Evolutionary conservation across 1,284 basidiomycete species (phyloP).

Genomic region (Singerocomus inundabilis): DNA sequence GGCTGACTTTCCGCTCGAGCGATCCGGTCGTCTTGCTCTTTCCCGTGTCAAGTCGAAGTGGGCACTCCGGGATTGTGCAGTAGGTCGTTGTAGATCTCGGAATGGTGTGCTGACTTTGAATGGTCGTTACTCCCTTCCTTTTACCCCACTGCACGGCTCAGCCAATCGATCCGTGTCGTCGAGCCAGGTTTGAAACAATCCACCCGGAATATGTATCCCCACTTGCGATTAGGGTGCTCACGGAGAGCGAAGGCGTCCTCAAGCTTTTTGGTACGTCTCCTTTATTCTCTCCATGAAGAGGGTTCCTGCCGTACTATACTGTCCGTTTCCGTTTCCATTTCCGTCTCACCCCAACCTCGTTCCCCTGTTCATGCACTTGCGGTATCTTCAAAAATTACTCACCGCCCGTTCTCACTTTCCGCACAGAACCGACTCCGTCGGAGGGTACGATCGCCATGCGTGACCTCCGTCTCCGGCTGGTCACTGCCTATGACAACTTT

Average conservation of each 20-base stretch:
- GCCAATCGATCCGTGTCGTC: slow-evolving; percentile 30
- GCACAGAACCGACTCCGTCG: slow-evolving; percentile 30
- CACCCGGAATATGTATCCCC: slow-evolving; percentile 28
- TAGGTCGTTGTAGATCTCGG: neutral
- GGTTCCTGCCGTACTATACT: too few relatives aligned
- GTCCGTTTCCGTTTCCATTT: neutral
- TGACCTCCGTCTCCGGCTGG: slow-evolving; percentile 20
- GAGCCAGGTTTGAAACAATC: slow-evolving; percentile 23
- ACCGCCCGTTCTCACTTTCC: neutral
- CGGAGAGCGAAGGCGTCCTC: slow-evolving; percentile 27
- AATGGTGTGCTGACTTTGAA: neutral
- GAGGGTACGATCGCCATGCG: slow-evolving; percentile 24
- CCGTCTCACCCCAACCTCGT: too few relatives aligned
- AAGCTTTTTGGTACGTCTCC: slow-evolving; percentile 30
- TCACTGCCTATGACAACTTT: slow-evolving; percentile 22
- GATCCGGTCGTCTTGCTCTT: slow-evolving; percentile 20
- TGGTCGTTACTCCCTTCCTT: neutral
- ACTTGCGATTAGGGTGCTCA: slow-evolving; percentile 29
- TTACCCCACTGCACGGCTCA: neutral
- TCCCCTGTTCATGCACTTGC: too few relatives aligned
- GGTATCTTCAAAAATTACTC: neutral
- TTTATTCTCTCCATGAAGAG: too few relatives aligned
- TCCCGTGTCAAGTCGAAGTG: slow-evolving; percentile 21
- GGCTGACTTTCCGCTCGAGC: slow-evolving; percentile 27
- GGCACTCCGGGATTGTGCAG: slow-evolving; percentile 26